Base-by-base conservation (phyloP, 2,329 filamentous ascomycete genomes). In the Magnaporthales sp. region DNA sequence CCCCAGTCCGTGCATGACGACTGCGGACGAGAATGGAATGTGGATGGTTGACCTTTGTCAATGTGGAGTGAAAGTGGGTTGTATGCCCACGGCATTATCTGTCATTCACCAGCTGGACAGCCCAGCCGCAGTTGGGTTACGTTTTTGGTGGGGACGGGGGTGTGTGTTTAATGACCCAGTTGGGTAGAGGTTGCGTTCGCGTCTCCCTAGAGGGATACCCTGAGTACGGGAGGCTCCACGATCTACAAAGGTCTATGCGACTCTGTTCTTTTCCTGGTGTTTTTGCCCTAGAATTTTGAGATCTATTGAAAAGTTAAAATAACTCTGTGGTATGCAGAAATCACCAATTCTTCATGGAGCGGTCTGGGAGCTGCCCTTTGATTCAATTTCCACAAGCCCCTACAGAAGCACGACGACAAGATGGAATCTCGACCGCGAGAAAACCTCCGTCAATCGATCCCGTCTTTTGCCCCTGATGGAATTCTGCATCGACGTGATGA, bases 1-100 rank as follows among this genome's bases (percentile, higher is more conserved):
- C 67, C n/a, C 68, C 67, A 51, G 30, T 46, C 64, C 27, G 15
- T 19, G 24, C 54, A 22, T 31, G 19, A 19, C 27, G 38, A 13
- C 26, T n/a, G 64, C 15, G 46, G 19, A 31, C 64, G 26, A 51
- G 38, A 51, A 51, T 51, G 38, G 38, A 51, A 51, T 51, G 15
- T 51, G 38, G 38, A 51, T 51, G 38, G 38, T n/a, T n/a, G 6
- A 51, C 38, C 38, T 51, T 19, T 51, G 38, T 7, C 19, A 51
- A n/a, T 51, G 38, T 51, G 38, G 38, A 51, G 38, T 51, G 38
- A n/a, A 51, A 51, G 38, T 51, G 38, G 38, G 10, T 19, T 19
- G 38, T 15, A 15, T 19, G 38, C 38, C 38, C 38, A 51, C 38
- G 38, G 38, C 38, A 51, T 51, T 51, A 19, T 51, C 38, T 51